Conservation (phyloP, 1,139 yeast species). For the Geotrichum australiense region DNA sequence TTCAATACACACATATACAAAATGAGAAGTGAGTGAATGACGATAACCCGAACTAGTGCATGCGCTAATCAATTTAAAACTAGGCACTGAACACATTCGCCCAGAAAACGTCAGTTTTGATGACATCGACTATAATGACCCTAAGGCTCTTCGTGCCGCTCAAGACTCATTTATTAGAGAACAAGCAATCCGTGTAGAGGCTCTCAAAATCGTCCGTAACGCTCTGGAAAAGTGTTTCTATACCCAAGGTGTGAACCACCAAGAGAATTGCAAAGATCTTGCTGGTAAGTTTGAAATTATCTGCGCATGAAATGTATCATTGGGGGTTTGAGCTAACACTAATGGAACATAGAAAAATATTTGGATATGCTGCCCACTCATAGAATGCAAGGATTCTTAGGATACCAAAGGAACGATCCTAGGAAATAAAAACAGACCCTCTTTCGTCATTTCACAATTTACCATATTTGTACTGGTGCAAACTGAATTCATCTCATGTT, state of each 20-base stretch:
- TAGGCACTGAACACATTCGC: constrained; percentile 44
- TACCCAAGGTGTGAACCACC: constrained; percentile 65
- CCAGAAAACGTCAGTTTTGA: constrained; percentile 78
- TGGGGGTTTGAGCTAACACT: not conserved
- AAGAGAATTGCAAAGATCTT: constrained; percentile 69
- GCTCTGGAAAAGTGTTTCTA: constrained; percentile 62
- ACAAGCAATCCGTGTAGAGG: constrained; percentile 69
- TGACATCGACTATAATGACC: constrained; percentile 69
- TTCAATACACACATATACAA: constrained; percentile 4
- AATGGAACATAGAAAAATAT: constrained; percentile 45
- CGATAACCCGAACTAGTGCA: not conserved
- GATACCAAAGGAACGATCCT: constrained; percentile 82
- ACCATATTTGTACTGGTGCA: no score
- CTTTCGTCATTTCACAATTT: no score
- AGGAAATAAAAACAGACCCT: constrained; percentile 60
- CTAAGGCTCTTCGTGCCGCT: constrained; percentile 58
- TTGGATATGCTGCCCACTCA: constrained; percentile 67
- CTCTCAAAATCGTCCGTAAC: constrained; percentile 60
- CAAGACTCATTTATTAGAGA: constrained; percentile 73
- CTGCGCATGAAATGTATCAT: not conserved
- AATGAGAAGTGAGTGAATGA: constrained; percentile 7
- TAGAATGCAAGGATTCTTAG: constrained; percentile 64
- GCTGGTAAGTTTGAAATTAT: constrained; percentile 38
- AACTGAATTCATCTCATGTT: no score
- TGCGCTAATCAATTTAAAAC: not conserved